Conservation (phyloP, 192 early-diverging fungal genomes). For the Linnemannia elongata region DNA sequence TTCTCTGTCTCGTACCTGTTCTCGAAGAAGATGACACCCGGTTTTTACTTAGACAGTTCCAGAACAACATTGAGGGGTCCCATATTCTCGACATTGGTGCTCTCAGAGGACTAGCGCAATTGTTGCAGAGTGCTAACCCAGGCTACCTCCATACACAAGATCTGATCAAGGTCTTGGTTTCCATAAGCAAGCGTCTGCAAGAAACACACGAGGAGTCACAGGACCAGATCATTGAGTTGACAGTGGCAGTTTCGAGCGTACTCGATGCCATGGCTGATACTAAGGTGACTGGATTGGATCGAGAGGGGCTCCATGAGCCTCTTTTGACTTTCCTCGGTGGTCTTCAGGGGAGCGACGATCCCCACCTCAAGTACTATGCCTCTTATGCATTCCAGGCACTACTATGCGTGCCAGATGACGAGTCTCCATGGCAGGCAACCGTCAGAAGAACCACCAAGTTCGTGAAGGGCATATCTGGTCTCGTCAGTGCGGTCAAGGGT, state of each 20-base stretch:
- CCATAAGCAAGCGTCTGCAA: not conserved
- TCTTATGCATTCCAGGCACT: constrained; percentile 26
- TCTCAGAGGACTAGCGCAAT: not conserved
- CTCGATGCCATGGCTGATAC: constrained; percentile 18
- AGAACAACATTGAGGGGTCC: not conserved
- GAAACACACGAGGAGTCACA: not conserved
- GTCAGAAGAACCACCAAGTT: not conserved
- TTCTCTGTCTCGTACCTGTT: not conserved
- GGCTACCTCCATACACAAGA: not conserved
- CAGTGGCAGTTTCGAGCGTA: not conserved
- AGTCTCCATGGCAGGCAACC: constrained; percentile 8
- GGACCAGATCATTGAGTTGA: not conserved
- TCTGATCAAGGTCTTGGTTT: not conserved
- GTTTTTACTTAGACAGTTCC: not conserved
- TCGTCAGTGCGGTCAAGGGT: constrained; percentile 13
- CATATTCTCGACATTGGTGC: not conserved
- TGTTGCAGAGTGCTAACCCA: not conserved
- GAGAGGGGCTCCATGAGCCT: constrained; percentile 6
- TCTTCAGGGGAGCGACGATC: not conserved
- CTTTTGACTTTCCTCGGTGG: not conserved
- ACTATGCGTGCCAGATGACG: constrained; percentile 17
- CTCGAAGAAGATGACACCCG: not conserved
- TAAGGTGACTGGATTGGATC: not conserved
- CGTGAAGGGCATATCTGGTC: not conserved
- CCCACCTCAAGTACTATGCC: constrained; percentile 12